phyloP scores from a whole-genome alignment of 371 early-diverging fungal genomes.

The Saksenaea vasiformis region DNA sequence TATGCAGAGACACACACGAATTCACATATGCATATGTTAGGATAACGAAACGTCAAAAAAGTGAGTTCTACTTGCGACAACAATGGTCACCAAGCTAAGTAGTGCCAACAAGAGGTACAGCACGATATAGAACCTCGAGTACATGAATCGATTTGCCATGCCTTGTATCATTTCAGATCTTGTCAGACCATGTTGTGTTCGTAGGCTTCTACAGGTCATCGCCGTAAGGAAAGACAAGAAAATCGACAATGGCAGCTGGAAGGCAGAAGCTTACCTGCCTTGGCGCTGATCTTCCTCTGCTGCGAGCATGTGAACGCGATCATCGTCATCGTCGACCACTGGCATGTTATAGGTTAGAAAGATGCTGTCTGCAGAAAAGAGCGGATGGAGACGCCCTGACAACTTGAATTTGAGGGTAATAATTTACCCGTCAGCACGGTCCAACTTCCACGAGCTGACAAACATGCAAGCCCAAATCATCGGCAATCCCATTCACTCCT shows the following conservation, averaged over 20 bases:
- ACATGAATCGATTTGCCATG: conserved; percentile 80
- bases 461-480: no score
- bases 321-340: conserved; percentile 19
- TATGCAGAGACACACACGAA: not conserved
- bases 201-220: not conserved
- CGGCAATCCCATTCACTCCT: no score
- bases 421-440: not conserved
- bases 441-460: not conserved
- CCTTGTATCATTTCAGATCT: conserved; percentile 68
- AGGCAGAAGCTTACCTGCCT: conserved; percentile 3
- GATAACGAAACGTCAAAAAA: not conserved
- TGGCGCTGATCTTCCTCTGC: conserved; percentile 14
- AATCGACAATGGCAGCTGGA: not conserved
- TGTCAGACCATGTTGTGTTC: conserved; percentile 59
- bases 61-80: conserved; percentile 48
- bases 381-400: not conserved
- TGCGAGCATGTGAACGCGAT: conserved; percentile 24
- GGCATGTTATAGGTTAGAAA: conserved; percentile 10
- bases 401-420: not conserved
- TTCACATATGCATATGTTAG: no score
- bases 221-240: not conserved
- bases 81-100: conserved; percentile 64
- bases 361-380: not conserved
- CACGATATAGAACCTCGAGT: conserved; percentile 70
- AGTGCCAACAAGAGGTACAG: conserved; percentile 70